These are phyloP conservation scores for Fomitopsis pinicola DNA, from an alignment of 1,284 basidiomycete genomes.

Conservation along the genomic window DNA sequence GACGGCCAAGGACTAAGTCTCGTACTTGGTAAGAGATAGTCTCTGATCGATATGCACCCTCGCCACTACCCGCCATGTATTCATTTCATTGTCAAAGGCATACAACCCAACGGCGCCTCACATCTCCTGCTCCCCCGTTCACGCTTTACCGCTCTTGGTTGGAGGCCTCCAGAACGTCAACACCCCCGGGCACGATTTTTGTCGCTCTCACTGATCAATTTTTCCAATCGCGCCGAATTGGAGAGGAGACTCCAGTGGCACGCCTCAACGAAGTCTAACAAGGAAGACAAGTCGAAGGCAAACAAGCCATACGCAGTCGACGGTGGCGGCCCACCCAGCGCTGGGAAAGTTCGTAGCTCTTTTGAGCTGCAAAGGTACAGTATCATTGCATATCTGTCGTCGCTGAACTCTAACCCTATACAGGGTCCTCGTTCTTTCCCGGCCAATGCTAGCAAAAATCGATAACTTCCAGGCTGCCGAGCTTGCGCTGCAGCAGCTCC, in stretches of 20 bases:
- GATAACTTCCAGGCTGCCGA: background rate
- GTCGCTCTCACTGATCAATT: slow-evolving; percentile 32
- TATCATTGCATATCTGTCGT: background rate
- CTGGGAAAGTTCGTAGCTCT: slow-evolving; percentile 19
- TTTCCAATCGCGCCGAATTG: slow-evolving; percentile 19
- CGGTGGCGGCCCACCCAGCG: slow-evolving; percentile 6
- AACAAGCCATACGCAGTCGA: slow-evolving; percentile 25
- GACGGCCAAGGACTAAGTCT: slow-evolving; percentile 8
- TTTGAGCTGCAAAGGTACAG: slow-evolving; percentile 33
- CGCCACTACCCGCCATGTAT: background rate
- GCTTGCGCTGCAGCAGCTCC: slow-evolving; percentile 12
- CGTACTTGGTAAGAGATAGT: slow-evolving; percentile 14
- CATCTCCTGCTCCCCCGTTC: slow-evolving; percentile 25
- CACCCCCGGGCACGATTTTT: slow-evolving; percentile 17
- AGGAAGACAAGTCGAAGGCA: slow-evolving; percentile 25
- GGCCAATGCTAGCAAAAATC: background rate
- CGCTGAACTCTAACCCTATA: background rate
- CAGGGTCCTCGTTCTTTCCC: background rate
- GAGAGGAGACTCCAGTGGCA: slow-evolving; percentile 21
- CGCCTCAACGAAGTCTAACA: slow-evolving; percentile 21
- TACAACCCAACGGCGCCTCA: slow-evolving; percentile 29
- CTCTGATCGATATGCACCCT: no score
- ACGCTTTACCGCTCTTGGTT: slow-evolving; percentile 8
- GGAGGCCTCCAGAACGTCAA: background rate
- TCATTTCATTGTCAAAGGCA: slow-evolving; percentile 16